Conservation (phyloP, 805 yeast genomes). For the Sugiyamaella qingdaonensis region DNA sequence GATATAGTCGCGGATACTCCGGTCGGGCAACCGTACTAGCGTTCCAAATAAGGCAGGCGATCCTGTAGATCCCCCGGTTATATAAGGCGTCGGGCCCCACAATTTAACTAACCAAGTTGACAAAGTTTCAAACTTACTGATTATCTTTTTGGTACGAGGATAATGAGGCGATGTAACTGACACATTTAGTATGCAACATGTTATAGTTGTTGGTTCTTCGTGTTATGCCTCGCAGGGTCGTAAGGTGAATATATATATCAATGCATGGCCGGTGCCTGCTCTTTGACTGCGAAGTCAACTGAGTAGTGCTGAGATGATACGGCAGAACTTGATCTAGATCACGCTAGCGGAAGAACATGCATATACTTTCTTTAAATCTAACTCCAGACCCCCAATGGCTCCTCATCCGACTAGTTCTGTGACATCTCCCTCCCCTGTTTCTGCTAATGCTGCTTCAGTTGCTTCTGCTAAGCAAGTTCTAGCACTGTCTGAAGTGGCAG, state of each 20-base stretch:
- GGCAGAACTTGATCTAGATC: constrained; percentile 44
- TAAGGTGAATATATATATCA: background rate
- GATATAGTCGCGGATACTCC: no score
- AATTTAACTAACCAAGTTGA: no score
- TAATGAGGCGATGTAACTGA: background rate
- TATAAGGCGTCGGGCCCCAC: no score
- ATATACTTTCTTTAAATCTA: constrained; percentile 7
- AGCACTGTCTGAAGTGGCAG: constrained; percentile 9
- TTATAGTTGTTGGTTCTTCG: background rate
- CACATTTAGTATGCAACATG: background rate
- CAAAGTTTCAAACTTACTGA: no score
- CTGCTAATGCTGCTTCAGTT: constrained; percentile 8
- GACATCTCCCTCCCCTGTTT: constrained; percentile 6
- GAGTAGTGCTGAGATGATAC: constrained; percentile 37
- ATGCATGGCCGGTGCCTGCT: constrained; percentile 24
- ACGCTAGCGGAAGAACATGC: constrained; percentile 43
- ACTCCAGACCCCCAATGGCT: constrained; percentile 4
- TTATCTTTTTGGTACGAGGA: background rate
- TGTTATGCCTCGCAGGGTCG: background rate
- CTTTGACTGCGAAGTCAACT: background rate
- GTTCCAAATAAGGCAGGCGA: background rate
- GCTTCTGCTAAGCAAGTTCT: constrained; percentile 9
- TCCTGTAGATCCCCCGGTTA: no score
- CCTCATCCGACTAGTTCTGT: constrained; percentile 21
- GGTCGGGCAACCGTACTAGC: background rate